phyloP scores from a whole-genome alignment of 192 early-diverging fungal genomes.

The Linnemannia zychae region DNA sequence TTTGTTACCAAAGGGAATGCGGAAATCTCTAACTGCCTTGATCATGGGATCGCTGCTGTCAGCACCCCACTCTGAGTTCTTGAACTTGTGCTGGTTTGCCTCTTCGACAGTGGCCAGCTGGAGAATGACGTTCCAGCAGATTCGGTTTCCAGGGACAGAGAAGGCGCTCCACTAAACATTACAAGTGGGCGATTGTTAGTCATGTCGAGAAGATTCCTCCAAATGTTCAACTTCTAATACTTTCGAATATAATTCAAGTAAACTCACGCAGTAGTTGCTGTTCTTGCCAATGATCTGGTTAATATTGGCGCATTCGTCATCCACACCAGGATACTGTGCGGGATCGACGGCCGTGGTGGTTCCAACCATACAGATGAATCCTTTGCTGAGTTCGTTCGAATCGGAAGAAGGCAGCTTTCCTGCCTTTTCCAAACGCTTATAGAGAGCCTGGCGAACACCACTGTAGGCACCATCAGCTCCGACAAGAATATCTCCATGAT shows the following conservation, averaged over 20 bases:
- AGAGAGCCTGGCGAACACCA: conserved; percentile 14
- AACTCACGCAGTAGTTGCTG: not conserved
- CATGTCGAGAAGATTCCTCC: too few relatives aligned
- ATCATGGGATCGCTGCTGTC: not conserved
- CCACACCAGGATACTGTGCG: conserved; percentile 6
- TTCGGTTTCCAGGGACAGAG: conserved; percentile 11
- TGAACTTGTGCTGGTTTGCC: not conserved
- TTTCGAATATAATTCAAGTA: too few relatives aligned
- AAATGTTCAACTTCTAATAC: too few relatives aligned
- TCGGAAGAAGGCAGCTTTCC: not conserved
- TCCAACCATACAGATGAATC: conserved; percentile 16
- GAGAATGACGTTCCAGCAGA: conserved; percentile 21
- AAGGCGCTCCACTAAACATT: conserved; percentile 21
- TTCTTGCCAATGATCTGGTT: conserved; percentile 23
- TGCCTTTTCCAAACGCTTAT: not conserved
- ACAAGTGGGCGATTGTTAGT: not conserved
- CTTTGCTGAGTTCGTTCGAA: not conserved
- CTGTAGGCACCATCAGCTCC: conserved; percentile 33
- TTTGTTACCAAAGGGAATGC: not conserved
- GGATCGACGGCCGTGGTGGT: not conserved
- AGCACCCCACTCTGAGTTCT: conserved; percentile 6
- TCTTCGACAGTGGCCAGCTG: not conserved
- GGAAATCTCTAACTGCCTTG: not conserved
- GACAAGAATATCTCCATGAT: conserved; percentile 25
- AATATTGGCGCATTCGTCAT: not conserved